Conservation (phyloP, 192 early-diverging fungal species). For the Martensiomyces pterosporus region DNA sequence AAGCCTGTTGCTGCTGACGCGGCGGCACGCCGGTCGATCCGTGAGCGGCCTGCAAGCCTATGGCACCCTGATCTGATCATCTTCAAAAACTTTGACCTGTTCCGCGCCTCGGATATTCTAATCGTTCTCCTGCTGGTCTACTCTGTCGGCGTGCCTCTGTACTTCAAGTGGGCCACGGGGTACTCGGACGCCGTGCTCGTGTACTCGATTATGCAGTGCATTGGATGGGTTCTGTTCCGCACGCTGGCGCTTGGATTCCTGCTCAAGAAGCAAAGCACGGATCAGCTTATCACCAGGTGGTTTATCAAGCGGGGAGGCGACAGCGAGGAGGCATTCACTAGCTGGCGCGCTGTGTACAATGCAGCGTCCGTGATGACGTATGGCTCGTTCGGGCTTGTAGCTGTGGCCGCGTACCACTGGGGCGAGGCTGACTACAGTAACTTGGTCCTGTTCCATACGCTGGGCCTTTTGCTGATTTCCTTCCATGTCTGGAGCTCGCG, state of each 20-base stretch:
- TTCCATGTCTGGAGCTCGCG: constrained; percentile 91
- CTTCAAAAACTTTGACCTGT: constrained; percentile 88
- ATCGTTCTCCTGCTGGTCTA: constrained; percentile 72
- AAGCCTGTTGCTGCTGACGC: constrained; percentile 4
- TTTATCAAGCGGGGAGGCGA: constrained; percentile 93
- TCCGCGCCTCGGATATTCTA: constrained; percentile 79
- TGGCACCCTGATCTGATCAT: constrained; percentile 81
- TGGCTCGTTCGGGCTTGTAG: constrained; percentile 79
- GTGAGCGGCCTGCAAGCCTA: constrained; percentile 45
- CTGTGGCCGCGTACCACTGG: constrained; percentile 72
- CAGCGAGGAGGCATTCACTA: constrained; percentile 80
- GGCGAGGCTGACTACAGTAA: constrained; percentile 49
- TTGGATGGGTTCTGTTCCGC: constrained; percentile 85
- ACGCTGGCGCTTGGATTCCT: constrained; percentile 75
- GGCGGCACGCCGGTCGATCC: constrained; percentile 26
- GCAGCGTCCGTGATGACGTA: constrained; percentile 88
- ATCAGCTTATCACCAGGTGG: constrained; percentile 82
- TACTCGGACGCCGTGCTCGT: constrained; percentile 27
- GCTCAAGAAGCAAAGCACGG: constrained; percentile 74
- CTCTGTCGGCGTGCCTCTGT: constrained; percentile 64
- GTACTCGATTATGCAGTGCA: constrained; percentile 65
- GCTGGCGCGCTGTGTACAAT: constrained; percentile 97
- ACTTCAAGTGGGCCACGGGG: constrained; percentile 29
- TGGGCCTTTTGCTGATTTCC: constrained; percentile 68
- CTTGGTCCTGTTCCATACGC: constrained; percentile 72